Evolutionary conservation across 1,284 basidiomycete genomes (phyloP), one percentile per base, ranked within the genome.

Genomic region (Kwoniella shivajii): DNA sequence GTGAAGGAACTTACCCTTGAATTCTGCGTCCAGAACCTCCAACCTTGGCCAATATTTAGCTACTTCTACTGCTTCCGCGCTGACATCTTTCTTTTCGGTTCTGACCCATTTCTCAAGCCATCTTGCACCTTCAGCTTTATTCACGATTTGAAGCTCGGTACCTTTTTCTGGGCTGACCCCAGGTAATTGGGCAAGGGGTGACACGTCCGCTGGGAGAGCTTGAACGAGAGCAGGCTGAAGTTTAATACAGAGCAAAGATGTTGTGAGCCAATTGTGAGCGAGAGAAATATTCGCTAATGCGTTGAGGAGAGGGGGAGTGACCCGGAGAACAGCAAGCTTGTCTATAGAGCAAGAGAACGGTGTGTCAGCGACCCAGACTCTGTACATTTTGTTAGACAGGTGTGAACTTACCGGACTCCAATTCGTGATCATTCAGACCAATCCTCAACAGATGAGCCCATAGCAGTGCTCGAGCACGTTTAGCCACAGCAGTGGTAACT

Each of bases 261-360:
- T 88, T 11, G 84, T 74, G n/a, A 98, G 85, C 93, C 94, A 99
- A 74, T 87, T 93, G 69, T 93, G 90, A 0, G 93, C 84, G 22
- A 90, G 83, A 0, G 88, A 82, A 67, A 98, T 91, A 65, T 87
- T 89, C 57, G 93, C 82, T 45, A 98, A 81, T 0, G 91, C 90
- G 53, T 85, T 88, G 31, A 97, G 83, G 4, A 96, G 79, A n/a
- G 82, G 73, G 3, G 89, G 89, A 0, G 84, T 83, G 64, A 86
- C 85, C 1, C 90, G 81, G 16, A 93, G 81, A 36, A 93, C 70
- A 52, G 82, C 70, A 16, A 80, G 79, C 83, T 89, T 89, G 57
- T 87, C 89, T 89, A 65, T 6, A 18, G 20, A 18, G n/a, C n/a
- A 6, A 16, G 27, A 30, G 55, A 24, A 52, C 37, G 56, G 20